Evolutionary conservation across 2,329 filamentous ascomycete genomes (phyloP).

Genomic region (Alternaria rosae): DNA sequence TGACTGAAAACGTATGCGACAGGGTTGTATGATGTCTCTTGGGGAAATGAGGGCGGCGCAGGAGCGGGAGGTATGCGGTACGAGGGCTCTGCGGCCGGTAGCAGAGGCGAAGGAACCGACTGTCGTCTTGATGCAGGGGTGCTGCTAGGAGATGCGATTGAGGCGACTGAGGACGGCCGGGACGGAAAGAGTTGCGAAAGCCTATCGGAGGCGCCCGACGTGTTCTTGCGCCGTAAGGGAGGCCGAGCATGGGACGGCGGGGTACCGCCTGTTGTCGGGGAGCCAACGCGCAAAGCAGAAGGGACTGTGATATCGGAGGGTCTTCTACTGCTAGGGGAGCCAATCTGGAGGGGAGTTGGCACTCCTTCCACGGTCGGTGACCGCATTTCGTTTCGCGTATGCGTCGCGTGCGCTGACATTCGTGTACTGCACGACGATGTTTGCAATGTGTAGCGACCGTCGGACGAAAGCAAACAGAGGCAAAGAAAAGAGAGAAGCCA

Average conservation of each 20-base stretch:
- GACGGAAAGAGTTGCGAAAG: constrained; percentile 50
- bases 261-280: constrained; percentile 29
- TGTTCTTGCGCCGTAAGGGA: constrained; percentile 35
- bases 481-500: background rate
- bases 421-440: background rate
- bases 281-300: constrained; percentile 39
- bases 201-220: constrained; percentile 41
- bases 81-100: constrained; percentile 35
- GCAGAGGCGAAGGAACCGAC: constrained; percentile 41
- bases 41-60: constrained; percentile 41
- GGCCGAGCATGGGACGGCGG: constrained; percentile 30
- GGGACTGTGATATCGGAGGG: constrained; percentile 34
- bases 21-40: constrained; percentile 41
- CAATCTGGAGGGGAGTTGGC: constrained; percentile 41
- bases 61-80: constrained; percentile 42
- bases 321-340: constrained; percentile 33
- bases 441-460: background rate
- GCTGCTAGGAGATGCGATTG: constrained; percentile 28
- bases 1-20: constrained; percentile 28
- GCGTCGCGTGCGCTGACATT: background rate
- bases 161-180: constrained; percentile 36
- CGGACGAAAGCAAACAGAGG: background rate
- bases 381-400: background rate
- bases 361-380: constrained; percentile 36
- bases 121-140: constrained; percentile 32